Conservation (phyloP, 2,329 filamentous ascomycete species). For the Triangularia setosa region DNA sequence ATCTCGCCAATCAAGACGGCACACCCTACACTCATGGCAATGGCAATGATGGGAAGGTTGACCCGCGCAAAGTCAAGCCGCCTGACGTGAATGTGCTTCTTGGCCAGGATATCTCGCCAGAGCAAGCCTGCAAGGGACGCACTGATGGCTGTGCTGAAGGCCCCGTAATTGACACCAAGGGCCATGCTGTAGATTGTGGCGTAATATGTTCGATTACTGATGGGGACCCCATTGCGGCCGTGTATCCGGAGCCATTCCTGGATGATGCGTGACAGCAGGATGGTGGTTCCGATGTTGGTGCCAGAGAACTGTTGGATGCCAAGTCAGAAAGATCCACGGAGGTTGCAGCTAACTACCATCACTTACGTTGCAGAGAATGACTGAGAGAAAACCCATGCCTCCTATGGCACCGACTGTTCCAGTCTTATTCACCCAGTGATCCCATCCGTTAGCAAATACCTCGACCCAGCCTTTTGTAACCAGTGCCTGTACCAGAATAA, state of each 20-base stretch:
- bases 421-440: constrained; percentile 67
- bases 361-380: constrained; percentile 68
- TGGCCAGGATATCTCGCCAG: constrained; percentile 65
- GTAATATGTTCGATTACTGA: constrained; percentile 66
- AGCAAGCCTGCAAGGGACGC: constrained; percentile 67
- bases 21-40: constrained; percentile 63
- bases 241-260: constrained; percentile 66
- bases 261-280: constrained; percentile 66
- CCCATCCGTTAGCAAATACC: constrained; percentile 70
- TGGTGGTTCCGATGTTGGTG: constrained; percentile 73
- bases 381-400: constrained; percentile 69
- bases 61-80: constrained; percentile 63
- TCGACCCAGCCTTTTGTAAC: constrained; percentile 72
- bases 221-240: constrained; percentile 39
- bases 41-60: constrained; percentile 67
- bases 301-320: constrained; percentile 59
- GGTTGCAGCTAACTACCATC: background rate
- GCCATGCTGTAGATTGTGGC: constrained; percentile 72
- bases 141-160: constrained; percentile 69
- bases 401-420: constrained; percentile 65
- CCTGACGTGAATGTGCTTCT: constrained; percentile 64
- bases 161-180: constrained; percentile 69
- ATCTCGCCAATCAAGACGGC: constrained; percentile 60
- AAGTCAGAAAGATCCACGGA: background rate
- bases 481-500: constrained; percentile 67